Evolutionary conservation across 495 filamentous ascomycete genomes (phyloP).

Genomic region (Jackrogersella minutella): DNA sequence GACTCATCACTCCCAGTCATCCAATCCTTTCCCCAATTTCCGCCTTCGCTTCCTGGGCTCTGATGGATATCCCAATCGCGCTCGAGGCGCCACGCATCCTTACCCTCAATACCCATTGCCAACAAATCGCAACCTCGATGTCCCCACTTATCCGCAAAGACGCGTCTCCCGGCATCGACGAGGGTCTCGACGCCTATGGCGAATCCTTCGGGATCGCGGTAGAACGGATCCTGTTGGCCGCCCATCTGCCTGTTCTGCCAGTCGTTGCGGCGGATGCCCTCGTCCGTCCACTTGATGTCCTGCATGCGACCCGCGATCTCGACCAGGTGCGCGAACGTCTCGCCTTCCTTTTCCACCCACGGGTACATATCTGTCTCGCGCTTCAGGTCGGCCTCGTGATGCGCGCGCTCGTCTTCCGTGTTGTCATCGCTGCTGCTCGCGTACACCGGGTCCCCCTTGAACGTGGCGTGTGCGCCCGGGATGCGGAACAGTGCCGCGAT

Average conservation of each 20-base stretch:
- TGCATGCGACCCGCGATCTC: constrained; percentile 48
- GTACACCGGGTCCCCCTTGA: constrained; percentile 43
- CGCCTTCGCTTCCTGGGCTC: constrained; percentile 30
- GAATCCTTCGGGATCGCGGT: constrained; percentile 62
- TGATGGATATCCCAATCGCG: constrained; percentile 47
- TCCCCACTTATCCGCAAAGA: constrained; percentile 67
- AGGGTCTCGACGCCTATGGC: constrained; percentile 55
- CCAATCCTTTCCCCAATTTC: constrained; percentile 43
- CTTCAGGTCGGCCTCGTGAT: constrained; percentile 39
- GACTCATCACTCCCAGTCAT: constrained; percentile 15
- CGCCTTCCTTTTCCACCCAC: constrained; percentile 46
- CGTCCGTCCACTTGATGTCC: constrained; percentile 43
- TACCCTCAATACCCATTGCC: constrained; percentile 39
- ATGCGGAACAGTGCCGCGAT: constrained; percentile 55
- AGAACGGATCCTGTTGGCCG: constrained; percentile 66
- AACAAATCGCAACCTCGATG: constrained; percentile 45
- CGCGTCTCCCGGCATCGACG: constrained; percentile 57
- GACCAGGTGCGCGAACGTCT: constrained; percentile 49
- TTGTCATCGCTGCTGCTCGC: not conserved
- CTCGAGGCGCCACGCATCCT: constrained; percentile 50
- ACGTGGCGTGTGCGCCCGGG: constrained; percentile 40
- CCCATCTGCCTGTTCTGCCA: constrained; percentile 65
- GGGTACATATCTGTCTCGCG: constrained; percentile 42
- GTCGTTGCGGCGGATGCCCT: constrained; percentile 52
- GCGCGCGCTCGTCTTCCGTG: constrained; percentile 17